Conservation (phyloP, 2,329 filamentous ascomycete genomes). For the Dendrostoma leiphaemia region DNA sequence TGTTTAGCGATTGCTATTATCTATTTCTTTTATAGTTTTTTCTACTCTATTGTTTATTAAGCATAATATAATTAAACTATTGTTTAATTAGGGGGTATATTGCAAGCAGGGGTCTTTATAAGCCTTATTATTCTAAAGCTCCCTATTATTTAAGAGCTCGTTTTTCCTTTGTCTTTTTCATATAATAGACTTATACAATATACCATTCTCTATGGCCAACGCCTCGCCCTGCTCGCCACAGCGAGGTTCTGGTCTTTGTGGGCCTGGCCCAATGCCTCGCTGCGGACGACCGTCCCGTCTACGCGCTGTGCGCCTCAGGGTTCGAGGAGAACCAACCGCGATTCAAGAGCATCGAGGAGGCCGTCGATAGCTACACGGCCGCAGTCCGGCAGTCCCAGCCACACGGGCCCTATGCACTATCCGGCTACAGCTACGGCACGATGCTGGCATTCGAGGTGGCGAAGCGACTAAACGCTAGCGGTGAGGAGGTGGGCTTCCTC, state of each 20-base stretch:
- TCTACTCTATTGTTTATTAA: no score
- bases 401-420: conserved; percentile 48
- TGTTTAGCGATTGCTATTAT: no score
- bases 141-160: no score
- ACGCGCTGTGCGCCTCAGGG: conserved; percentile 43
- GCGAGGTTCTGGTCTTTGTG: conserved; percentile 42
- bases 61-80: no score
- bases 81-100: no score
- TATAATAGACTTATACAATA: no score
- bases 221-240: no score
- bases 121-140: no score
- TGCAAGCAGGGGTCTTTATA: no score
- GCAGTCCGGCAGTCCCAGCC: conserved; percentile 44
- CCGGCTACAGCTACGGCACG: conserved; percentile 49
- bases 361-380: conserved; percentile 35
- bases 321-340: conserved; percentile 36
- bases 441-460: conserved; percentile 50
- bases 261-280: conserved; percentile 34
- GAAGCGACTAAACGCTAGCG: conserved; percentile 40
- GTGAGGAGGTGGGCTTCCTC: conserved; percentile 41
- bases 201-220: no score
- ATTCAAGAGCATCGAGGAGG: conserved; percentile 38
- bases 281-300: conserved; percentile 37
- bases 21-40: no score
- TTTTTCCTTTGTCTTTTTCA: no score